phyloP scores from a whole-genome alignment of 2,329 filamentous ascomycete genomes.

The Chaetomiaceae sp. region DNA sequence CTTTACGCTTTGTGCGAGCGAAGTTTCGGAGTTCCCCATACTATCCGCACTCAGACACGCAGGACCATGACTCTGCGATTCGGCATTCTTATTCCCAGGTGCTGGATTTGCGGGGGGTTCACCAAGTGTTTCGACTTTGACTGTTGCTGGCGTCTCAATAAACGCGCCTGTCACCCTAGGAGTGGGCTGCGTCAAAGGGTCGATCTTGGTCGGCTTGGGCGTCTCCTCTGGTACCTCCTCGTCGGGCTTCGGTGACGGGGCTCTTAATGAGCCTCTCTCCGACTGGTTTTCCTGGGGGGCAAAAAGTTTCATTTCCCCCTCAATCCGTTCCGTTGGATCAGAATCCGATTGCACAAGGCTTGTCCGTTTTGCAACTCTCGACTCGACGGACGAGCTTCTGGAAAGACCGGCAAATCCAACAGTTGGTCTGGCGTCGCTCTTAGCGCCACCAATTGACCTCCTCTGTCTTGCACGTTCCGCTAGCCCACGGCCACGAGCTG shows the following conservation, averaged over 20 bases:
- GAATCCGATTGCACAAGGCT: conserved; percentile 47
- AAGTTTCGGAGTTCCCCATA: background rate
- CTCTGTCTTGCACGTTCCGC: conserved; percentile 15
- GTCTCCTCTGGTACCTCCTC: conserved; percentile 41
- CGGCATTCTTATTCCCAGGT: conserved; percentile 16
- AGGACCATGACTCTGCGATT: background rate
- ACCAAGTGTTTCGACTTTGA: conserved; percentile 36
- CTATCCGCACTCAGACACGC: background rate
- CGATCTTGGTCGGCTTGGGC: conserved; percentile 41
- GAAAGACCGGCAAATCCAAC: conserved; percentile 46
- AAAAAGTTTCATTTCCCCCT: conserved; percentile 54
- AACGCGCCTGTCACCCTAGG: conserved; percentile 53
- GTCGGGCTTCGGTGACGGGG: conserved; percentile 43
- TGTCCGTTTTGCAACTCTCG: conserved; percentile 44
- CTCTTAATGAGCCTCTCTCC: conserved; percentile 50
- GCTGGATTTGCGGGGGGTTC: background rate
- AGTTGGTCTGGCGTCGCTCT: conserved; percentile 33
- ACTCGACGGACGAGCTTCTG: conserved; percentile 43
- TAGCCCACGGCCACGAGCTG: conserved; percentile 4
- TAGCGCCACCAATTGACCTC: conserved; percentile 18
- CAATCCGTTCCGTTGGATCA: conserved; percentile 54
- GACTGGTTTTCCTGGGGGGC: conserved; percentile 52
- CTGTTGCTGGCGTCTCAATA: conserved; percentile 51
- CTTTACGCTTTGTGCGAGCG: conserved; percentile 12
- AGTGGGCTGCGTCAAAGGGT: conserved; percentile 48